Percentiles rank a stretch among this genome's conserved stretches.
Conservation (phyloP, 768 basidiomycete species). For the Termitomyces sp. region DNA sequence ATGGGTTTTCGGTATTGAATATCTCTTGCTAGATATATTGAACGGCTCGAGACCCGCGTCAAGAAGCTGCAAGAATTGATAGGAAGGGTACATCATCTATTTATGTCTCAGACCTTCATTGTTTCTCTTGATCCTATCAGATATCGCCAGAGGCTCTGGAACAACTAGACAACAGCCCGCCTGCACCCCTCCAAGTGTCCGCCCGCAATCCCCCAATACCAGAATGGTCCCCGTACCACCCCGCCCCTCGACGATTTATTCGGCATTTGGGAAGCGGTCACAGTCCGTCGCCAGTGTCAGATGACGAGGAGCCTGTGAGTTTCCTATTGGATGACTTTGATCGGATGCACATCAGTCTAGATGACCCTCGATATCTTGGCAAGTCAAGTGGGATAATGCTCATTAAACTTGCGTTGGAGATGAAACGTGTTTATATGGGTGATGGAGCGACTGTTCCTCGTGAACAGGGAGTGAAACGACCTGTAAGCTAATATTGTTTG, state of each 20-base stretch:
- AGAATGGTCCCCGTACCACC: not conserved
- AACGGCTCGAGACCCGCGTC: constrained; percentile 52
- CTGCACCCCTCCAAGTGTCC: not conserved
- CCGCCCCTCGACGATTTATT: constrained; percentile 7
- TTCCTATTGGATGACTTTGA: constrained; percentile 32
- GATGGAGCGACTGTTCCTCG: not conserved
- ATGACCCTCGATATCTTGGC: constrained; percentile 42
- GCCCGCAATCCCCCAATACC: not conserved
- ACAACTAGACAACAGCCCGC: constrained; percentile 4
- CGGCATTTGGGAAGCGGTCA: constrained; percentile 2
- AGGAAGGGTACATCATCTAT: constrained; percentile 20
- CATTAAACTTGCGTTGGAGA: constrained; percentile 43
- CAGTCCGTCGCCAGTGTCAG: constrained; percentile 6
- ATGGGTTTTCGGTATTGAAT: not conserved
- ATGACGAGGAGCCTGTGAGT: constrained; percentile 27
- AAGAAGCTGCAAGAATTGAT: constrained; percentile 56
- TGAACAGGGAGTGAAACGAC: not conserved
- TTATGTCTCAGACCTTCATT: not conserved
- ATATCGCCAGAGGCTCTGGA: constrained; percentile 40
- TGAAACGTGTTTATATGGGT: constrained; percentile 50
- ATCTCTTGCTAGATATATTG: constrained; percentile 37
- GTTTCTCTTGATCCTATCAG: constrained; percentile 24
- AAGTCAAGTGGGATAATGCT: constrained; percentile 50
- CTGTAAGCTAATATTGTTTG: not conserved
- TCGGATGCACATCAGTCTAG: constrained; percentile 20